A percentile compares a stretch with the other conserved stretches of the same genome.
Evolutionary conservation across 2,329 filamentous ascomycete species (phyloP).

Genomic region (Plectosphaerella cucumerina): DNA sequence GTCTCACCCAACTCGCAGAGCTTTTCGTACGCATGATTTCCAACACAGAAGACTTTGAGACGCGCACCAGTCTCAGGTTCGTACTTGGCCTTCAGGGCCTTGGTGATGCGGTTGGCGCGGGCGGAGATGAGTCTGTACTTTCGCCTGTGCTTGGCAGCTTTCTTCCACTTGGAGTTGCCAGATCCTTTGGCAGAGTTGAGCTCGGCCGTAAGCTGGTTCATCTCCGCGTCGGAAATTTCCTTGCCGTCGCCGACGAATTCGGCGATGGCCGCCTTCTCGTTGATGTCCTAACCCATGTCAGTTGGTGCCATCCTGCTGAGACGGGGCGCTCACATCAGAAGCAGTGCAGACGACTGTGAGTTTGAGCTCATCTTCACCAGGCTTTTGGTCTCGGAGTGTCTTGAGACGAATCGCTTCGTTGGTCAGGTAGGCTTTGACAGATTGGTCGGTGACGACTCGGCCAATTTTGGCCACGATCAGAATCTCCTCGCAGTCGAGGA

Average conservation of each 20-base stretch:
- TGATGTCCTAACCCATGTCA: conserved; percentile 20
- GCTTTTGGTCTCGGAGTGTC: conserved; percentile 8
- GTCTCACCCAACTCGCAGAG: conserved; percentile 21
- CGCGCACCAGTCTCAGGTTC: conserved; percentile 13
- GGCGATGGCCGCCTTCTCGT: conserved; percentile 16
- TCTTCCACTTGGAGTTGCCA: conserved; percentile 16
- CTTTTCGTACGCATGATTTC: conserved; percentile 27
- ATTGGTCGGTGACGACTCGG: conserved; percentile 25
- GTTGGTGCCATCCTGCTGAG: not conserved
- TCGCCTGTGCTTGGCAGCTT: conserved; percentile 18
- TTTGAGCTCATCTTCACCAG: conserved; percentile 17
- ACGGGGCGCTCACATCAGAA: conserved; percentile 16
- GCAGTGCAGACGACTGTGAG: conserved; percentile 28
- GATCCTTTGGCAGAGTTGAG: conserved; percentile 18
- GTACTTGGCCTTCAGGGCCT: conserved; percentile 20
- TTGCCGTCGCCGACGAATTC: conserved; percentile 21
- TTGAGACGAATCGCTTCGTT: conserved; percentile 16
- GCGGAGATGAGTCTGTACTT: conserved; percentile 23
- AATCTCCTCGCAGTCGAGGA: conserved; percentile 27
- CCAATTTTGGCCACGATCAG: conserved; percentile 28
- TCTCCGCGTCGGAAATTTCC: conserved; percentile 11
- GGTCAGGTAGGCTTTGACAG: conserved; percentile 24
- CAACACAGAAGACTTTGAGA: conserved; percentile 30
- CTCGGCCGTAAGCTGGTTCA: conserved; percentile 20
- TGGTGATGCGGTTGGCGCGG: conserved; percentile 22